A percentile compares a stretch with the other conserved stretches of the same genome.
Evolutionary conservation across 2,329 filamentous ascomycete genomes (phyloP).

Genomic region (Fusarium graminum): DNA sequence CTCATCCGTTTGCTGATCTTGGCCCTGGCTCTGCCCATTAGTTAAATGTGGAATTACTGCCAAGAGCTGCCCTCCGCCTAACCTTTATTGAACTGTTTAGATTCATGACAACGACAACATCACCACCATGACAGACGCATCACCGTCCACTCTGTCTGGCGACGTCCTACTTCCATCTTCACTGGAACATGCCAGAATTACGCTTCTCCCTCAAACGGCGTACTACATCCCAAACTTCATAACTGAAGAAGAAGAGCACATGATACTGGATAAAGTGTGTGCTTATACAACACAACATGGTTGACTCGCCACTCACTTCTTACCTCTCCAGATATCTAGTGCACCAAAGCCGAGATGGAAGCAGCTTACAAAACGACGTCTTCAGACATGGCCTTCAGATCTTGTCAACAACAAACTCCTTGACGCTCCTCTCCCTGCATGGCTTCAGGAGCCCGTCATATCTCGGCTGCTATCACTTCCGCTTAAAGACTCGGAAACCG

Average conservation of each 20-base stretch:
- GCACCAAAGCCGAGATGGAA: slow-evolving; percentile 86
- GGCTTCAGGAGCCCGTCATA: slow-evolving; percentile 79
- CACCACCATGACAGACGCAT: slow-evolving; percentile 33
- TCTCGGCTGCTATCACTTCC: slow-evolving; percentile 68
- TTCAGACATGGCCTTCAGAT: slow-evolving; percentile 91
- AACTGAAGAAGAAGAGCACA: slow-evolving; percentile 76
- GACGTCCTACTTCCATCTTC: slow-evolving; percentile 59
- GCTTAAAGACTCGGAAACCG: slow-evolving; percentile 47
- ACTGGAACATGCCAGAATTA: slow-evolving; percentile 66
- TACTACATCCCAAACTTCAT: slow-evolving; percentile 93
- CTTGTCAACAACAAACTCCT: slow-evolving; percentile 84
- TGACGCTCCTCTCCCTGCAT: slow-evolving; percentile 78
- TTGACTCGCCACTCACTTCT: slow-evolving; percentile 33
- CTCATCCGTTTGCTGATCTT: slow-evolving; percentile 32
- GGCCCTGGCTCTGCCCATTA: slow-evolving; percentile 22
- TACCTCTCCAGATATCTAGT: slow-evolving; percentile 62
- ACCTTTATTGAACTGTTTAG: neutral
- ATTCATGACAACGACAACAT: neutral
- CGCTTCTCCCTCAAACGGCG: slow-evolving; percentile 70
- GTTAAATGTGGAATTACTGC: slow-evolving; percentile 12
- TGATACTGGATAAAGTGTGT: slow-evolving; percentile 77
- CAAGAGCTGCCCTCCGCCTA: neutral
- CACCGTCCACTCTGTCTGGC: slow-evolving; percentile 10
- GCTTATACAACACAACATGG: slow-evolving; percentile 40
- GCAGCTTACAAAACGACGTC: slow-evolving; percentile 84